Conservation (phyloP, 2,329 filamentous ascomycete genomes). For the Biscogniauxia mediterranea region DNA sequence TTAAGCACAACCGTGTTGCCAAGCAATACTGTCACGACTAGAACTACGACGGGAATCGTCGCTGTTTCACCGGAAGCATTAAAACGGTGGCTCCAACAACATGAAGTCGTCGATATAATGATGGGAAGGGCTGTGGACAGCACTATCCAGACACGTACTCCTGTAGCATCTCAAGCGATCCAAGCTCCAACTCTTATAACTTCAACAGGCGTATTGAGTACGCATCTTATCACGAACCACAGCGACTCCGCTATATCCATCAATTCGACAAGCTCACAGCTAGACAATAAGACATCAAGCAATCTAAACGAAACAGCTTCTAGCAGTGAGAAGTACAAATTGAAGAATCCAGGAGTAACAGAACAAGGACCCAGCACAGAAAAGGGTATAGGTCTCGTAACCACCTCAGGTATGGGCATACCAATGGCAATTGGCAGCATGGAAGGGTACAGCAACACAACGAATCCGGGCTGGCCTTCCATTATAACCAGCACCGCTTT, state of each 20-base stretch:
- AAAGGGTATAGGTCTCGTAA: background rate
- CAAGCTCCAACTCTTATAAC: slow-evolving; percentile 8
- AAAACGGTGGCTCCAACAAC: slow-evolving; percentile 17
- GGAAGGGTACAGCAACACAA: slow-evolving; percentile 5
- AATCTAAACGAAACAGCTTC: slow-evolving; percentile 7
- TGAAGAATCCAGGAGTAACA: slow-evolving; percentile 9
- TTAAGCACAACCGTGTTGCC: slow-evolving; percentile 3
- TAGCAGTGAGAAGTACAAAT: slow-evolving; percentile 8
- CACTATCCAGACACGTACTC: background rate
- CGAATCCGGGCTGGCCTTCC: background rate
- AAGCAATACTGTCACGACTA: slow-evolving; percentile 8
- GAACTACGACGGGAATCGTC: slow-evolving; percentile 13
- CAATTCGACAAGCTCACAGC: slow-evolving; percentile 14
- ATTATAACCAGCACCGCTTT: slow-evolving; percentile 6
- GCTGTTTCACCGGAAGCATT: slow-evolving; percentile 11
- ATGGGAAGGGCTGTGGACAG: slow-evolving; percentile 8
- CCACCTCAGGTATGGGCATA: background rate
- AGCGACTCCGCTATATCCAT: slow-evolving; percentile 9
- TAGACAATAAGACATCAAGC: slow-evolving; percentile 6
- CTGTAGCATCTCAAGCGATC: slow-evolving; percentile 1
- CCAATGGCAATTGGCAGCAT: background rate
- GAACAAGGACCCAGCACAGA: slow-evolving; percentile 1
- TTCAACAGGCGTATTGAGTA: background rate
- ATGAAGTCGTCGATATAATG: slow-evolving; percentile 16
- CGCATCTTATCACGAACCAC: slow-evolving; percentile 10